Evolutionary conservation across 768 basidiomycete genomes (phyloP).

Genomic region (Leccinum barrowsii): DNA sequence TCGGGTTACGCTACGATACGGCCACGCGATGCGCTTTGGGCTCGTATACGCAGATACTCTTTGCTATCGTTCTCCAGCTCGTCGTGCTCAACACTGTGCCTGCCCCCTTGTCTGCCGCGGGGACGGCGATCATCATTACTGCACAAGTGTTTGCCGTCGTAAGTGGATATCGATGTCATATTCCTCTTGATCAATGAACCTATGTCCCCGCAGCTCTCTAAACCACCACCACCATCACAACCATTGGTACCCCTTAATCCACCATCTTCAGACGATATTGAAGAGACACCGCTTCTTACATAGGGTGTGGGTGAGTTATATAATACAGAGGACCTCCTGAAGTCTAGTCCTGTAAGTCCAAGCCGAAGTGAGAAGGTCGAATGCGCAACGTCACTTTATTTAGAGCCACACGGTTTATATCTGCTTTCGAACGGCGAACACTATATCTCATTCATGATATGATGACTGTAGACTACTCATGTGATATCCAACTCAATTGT

Average conservation of each 20-base stretch:
- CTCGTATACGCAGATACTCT: conserved; percentile 64
- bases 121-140: conserved; percentile 60
- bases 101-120: conserved; percentile 54
- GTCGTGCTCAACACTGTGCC: conserved; percentile 62
- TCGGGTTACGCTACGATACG: conserved; percentile 63
- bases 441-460: background rate
- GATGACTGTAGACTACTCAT: background rate
- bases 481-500: background rate
- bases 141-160: conserved; percentile 8
- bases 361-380: background rate
- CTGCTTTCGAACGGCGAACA: background rate
- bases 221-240: background rate
- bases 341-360: background rate
- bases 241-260: background rate
- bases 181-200: background rate
- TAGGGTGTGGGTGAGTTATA: background rate
- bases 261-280: background rate
- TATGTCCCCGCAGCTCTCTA: conserved; percentile 1
- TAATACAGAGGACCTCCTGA: background rate
- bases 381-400: background rate
- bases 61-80: conserved; percentile 60
- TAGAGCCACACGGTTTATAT: background rate
- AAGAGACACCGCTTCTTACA: background rate
- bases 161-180: background rate
- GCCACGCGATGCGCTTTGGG: conserved; percentile 62